Evolutionary conservation across 116 monocot genomes (phyloP).

Genomic region (Iris pallida): DNA sequence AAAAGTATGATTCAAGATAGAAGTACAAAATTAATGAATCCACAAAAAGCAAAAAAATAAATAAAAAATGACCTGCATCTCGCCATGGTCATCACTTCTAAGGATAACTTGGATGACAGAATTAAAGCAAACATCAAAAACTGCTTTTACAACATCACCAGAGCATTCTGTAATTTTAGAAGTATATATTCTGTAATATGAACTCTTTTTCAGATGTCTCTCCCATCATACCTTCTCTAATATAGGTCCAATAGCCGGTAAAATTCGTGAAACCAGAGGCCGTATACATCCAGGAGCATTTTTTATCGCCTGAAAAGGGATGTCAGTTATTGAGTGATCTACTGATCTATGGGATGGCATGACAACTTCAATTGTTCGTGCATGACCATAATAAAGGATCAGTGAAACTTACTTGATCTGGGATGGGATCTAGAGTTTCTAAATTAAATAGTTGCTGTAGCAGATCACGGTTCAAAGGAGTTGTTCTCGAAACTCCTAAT

Average conservation of each 20-base stretch:
- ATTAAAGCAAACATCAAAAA: constrained; percentile 76
- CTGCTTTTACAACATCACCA: constrained; percentile 56
- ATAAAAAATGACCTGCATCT: constrained; percentile 28
- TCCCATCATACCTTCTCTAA: constrained; percentile 53
- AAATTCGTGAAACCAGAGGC: constrained; percentile 69
- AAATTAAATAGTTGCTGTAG: no score
- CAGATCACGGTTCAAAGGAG: no score
- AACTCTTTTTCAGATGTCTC: neutral
- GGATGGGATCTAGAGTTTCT: no score
- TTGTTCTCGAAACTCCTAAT: no score
- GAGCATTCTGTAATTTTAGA: constrained; percentile 55
- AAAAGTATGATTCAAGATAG: neutral
- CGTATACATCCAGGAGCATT: constrained; percentile 86
- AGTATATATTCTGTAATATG: no score
- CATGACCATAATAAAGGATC: neutral
- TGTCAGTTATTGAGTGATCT: neutral
- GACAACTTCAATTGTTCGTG: neutral
- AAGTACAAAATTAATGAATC: constrained; percentile 1
- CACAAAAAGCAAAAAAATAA: neutral
- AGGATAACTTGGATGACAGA: constrained; percentile 58
- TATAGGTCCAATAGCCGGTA: constrained; percentile 66
- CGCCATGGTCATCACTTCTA: constrained; percentile 86
- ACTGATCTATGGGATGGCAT: neutral
- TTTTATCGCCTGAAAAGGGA: constrained; percentile 77
- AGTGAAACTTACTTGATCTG: no score